These are phyloP conservation scores for Globisporangium cylindrosporum DNA, from an alignment of 352 stramenopile genomes.

Conservation along the genomic window DNA sequence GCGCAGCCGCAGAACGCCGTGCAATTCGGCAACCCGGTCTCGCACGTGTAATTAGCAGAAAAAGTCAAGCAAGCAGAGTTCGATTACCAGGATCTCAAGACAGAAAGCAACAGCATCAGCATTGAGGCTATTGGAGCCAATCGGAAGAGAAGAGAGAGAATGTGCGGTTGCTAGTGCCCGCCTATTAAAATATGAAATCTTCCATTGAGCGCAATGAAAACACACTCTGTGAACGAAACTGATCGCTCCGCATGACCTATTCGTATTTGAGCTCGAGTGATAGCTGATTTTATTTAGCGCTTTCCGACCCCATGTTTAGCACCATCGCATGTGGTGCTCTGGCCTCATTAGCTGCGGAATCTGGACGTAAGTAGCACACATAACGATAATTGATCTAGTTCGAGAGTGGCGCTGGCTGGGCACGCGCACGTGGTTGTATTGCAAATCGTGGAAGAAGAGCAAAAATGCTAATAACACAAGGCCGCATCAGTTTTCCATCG, in stretches of 20 bases:
- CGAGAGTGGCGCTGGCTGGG: too few relatives aligned
- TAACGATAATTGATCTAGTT: background rate
- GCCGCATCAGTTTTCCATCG: background rate
- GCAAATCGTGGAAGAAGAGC: too few relatives aligned
- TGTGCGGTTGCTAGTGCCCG: background rate
- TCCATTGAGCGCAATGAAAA: background rate
- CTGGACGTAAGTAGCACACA: background rate
- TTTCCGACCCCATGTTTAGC: background rate
- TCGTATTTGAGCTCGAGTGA: background rate
- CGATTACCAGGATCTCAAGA: background rate
- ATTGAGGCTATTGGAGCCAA: background rate
- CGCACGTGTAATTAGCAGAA: slow-evolving; percentile 5
- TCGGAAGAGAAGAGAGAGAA: slow-evolving; percentile 2
- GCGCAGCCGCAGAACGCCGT: slow-evolving; percentile 2
- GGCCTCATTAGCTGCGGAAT: background rate
- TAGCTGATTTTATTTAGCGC: background rate
- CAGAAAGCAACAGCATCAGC: background rate
- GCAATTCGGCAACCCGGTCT: slow-evolving; percentile 10
- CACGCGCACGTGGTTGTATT: too few relatives aligned
- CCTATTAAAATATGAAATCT: background rate
- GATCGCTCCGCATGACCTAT: background rate
- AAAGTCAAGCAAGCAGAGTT: background rate
- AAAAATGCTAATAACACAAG: too few relatives aligned
- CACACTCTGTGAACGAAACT: background rate
- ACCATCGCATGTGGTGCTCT: background rate